Conservation (phyloP, 768 basidiomycete genomes). For the Rhizopogon roseolus region DNA sequence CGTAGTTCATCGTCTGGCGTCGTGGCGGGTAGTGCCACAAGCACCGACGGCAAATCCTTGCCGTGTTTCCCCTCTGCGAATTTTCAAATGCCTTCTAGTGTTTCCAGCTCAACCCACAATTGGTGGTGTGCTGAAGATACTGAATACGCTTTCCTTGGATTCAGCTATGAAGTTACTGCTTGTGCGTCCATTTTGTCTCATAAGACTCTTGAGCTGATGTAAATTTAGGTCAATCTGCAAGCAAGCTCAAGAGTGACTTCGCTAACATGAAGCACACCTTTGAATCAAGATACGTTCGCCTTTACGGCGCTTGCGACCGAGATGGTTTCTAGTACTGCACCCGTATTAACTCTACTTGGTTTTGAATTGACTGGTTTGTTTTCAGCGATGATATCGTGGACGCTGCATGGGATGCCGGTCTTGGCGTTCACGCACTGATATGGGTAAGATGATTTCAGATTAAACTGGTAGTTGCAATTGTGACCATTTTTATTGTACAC, state of each 20-base stretch:
- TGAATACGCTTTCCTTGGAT: constrained; percentile 75
- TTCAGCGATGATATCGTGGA: constrained; percentile 54
- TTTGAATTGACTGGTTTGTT: constrained; percentile 11
- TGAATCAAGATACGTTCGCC: constrained; percentile 59
- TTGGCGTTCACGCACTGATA: constrained; percentile 71
- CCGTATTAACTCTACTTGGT: neutral
- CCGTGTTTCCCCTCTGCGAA: constrained; percentile 35
- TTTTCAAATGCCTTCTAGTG: constrained; percentile 50
- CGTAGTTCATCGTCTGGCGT: too few species aligned
- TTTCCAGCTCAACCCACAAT: constrained; percentile 39
- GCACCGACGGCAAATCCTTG: neutral
- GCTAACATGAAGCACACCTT: constrained; percentile 54
- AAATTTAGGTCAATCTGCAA: constrained; percentile 49
- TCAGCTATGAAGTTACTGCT: constrained; percentile 68
- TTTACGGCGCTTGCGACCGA: constrained; percentile 38
- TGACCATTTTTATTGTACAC: neutral
- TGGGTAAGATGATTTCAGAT: constrained; percentile 44
- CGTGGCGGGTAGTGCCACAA: neutral
- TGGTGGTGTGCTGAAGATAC: constrained; percentile 65
- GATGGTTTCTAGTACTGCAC: constrained; percentile 33
- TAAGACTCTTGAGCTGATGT: constrained; percentile 2
- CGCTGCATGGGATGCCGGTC: constrained; percentile 62
- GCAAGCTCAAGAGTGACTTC: constrained; percentile 51
- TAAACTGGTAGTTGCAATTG: neutral
- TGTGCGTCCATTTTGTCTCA: constrained; percentile 35